Evolutionary conservation across 2,329 filamentous ascomycete genomes (phyloP).

Genomic region (Alternaria infectoria): DNA sequence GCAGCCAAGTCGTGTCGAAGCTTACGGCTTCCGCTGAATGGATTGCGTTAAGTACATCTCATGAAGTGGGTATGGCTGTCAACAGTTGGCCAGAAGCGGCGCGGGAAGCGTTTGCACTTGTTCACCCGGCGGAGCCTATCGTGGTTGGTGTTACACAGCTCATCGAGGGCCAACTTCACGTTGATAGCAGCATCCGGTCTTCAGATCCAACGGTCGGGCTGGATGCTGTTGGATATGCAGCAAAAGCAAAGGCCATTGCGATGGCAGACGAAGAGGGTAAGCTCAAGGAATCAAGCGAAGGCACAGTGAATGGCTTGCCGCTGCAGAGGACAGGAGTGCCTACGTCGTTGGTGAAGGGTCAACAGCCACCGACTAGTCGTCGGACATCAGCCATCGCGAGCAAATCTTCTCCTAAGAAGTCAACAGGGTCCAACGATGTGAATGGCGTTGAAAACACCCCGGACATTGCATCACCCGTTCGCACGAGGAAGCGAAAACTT

Average conservation of each 20-base stretch:
- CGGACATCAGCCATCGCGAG: constrained; percentile 25
- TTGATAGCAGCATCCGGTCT: constrained; percentile 49
- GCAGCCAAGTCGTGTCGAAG: constrained; percentile 68
- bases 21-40: constrained; percentile 69
- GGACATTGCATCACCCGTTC: constrained; percentile 18
- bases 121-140: constrained; percentile 53
- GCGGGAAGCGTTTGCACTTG: constrained; percentile 71
- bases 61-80: constrained; percentile 80
- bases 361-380: constrained; percentile 42
- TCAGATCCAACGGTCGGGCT: constrained; percentile 36
- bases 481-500: constrained; percentile 41
- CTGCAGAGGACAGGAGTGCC: constrained; percentile 50
- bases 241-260: constrained; percentile 32
- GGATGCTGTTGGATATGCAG: constrained; percentile 32
- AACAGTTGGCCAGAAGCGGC: constrained; percentile 68
- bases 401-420: constrained; percentile 31
- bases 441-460: neutral
- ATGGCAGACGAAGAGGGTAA: constrained; percentile 30
- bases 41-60: constrained; percentile 69
- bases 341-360: constrained; percentile 47
- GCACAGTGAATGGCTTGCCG: neutral
- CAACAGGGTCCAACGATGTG: neutral
- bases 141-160: constrained; percentile 65
- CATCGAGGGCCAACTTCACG: constrained; percentile 61
- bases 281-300: constrained; percentile 12